phyloP scores from a whole-genome alignment of 495 filamentous ascomycete genomes.

The Talaromyces thailandensis region DNA sequence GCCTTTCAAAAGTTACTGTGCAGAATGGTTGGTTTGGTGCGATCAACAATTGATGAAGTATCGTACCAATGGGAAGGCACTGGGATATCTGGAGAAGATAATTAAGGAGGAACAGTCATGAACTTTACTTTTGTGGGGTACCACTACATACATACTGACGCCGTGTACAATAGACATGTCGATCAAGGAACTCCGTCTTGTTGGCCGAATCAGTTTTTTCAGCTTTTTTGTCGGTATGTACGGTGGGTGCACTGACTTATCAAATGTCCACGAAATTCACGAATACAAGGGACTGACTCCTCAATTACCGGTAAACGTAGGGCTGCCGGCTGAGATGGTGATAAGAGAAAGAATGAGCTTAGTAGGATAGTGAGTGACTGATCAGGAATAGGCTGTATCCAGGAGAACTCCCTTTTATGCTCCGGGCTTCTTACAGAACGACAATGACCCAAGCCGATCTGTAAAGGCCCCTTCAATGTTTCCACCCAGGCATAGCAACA shows the following conservation, averaged over 20 bases:
- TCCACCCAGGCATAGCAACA: background rate
- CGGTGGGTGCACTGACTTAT: background rate
- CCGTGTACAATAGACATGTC: background rate
- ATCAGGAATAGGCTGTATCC: background rate
- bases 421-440: background rate
- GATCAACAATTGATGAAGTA: too few relatives aligned
- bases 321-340: background rate
- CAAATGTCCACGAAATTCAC: too few relatives aligned
- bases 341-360: background rate
- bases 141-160: too few relatives aligned
- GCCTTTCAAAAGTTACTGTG: too few relatives aligned
- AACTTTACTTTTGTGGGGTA: too few relatives aligned
- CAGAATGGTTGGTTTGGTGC: too few relatives aligned
- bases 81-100: too few relatives aligned
- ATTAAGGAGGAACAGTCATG: too few relatives aligned
- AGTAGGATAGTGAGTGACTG: background rate
- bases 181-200: background rate
- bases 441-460: background rate
- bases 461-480: background rate
- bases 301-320: background rate
- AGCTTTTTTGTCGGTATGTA: too few relatives aligned
- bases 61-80: too few relatives aligned
- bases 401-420: background rate
- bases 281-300: background rate
- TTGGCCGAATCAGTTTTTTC: background rate